Evolutionary conservation across 1,284 basidiomycete species (phyloP), one percentile per base, ranked within the genome.

Genomic region (Coniferiporia weirii): DNA sequence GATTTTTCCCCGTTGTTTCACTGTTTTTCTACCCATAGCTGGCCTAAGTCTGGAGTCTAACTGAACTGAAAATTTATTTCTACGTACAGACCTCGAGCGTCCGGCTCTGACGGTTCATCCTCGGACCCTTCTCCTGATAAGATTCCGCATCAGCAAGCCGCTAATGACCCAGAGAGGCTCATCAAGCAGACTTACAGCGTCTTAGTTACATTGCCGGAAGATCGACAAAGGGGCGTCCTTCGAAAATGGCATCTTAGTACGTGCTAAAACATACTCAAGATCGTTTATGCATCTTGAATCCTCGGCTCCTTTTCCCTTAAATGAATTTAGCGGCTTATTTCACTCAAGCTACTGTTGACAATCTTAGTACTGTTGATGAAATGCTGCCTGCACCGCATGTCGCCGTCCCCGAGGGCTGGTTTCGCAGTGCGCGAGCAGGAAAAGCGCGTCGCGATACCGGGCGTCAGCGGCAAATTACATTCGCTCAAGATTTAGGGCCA

Each of bases 161-260:
- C 62, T 56, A 78, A 60, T 67, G 81, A 83, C 63, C 72, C 79
- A 47, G 80, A 85, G 65, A 77, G 81, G 57, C 75, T 91, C 63
- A 85, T 90, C 69, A 91, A 91, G 72, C 88, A 91, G 70, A 91
- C 88, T n/a, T 91, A 89, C 71, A 88, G 85, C 65, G 89, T 90
- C 50, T 81, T 85, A 65, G 88, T 91, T 60, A 81, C 80, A 46
- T 75, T 90, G 56, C 87, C 86, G 32, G 77, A 79, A 62, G 88
- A 89, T 70, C 77, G 80, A 54, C 72, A 79, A 36, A 80, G 80
- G 64, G 83, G 82, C 50, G 76, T 83, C 52, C 74, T 81, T 55
- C 82, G 89, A 63, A 91, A 91, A 70, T 91, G 88, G 88, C 88
- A 91, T 68, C 76, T 91, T 47, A 91, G 88, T 91, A 71, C 70